Conservation (phyloP, 2,329 filamentous ascomycete genomes). For the Trichophyton schoenleinii region DNA sequence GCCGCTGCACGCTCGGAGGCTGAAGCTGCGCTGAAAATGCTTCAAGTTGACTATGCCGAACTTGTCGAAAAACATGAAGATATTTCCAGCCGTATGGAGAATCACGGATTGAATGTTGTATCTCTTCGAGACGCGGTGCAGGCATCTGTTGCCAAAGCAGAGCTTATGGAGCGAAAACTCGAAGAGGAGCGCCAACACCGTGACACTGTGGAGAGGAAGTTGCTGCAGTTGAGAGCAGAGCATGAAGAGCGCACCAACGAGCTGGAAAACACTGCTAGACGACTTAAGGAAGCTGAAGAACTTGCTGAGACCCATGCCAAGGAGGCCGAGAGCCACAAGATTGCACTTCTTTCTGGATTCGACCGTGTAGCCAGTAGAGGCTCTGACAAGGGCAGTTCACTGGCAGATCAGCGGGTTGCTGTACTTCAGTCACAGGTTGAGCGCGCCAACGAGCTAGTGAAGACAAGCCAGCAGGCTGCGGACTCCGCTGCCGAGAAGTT, state of each 20-base stretch:
- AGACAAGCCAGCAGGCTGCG: slow-evolving; percentile 79
- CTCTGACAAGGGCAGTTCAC: slow-evolving; percentile 29
- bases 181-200: slow-evolving; percentile 63
- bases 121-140: slow-evolving; percentile 65
- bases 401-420: slow-evolving; percentile 47
- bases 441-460: slow-evolving; percentile 64
- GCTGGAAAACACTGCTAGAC: slow-evolving; percentile 59
- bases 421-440: slow-evolving; percentile 71
- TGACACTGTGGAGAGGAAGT: slow-evolving; percentile 62
- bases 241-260: slow-evolving; percentile 71
- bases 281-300: slow-evolving; percentile 73
- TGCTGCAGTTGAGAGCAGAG: slow-evolving; percentile 64
- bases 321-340: slow-evolving; percentile 74
- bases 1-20: slow-evolving; percentile 66
- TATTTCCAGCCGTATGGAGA: slow-evolving; percentile 52
- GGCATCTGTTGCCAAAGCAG: slow-evolving; percentile 64
- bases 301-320: slow-evolving; percentile 73
- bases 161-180: slow-evolving; percentile 65
- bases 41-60: slow-evolving; percentile 79
- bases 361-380: slow-evolving; percentile 51
- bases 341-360: slow-evolving; percentile 69
- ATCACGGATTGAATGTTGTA: slow-evolving; percentile 57
- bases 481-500: slow-evolving; percentile 79
- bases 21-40: slow-evolving; percentile 56
- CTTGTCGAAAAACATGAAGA: slow-evolving; percentile 57